phyloP scores from a whole-genome alignment of 768 basidiomycete species.

The Pleurotus djamor region DNA sequence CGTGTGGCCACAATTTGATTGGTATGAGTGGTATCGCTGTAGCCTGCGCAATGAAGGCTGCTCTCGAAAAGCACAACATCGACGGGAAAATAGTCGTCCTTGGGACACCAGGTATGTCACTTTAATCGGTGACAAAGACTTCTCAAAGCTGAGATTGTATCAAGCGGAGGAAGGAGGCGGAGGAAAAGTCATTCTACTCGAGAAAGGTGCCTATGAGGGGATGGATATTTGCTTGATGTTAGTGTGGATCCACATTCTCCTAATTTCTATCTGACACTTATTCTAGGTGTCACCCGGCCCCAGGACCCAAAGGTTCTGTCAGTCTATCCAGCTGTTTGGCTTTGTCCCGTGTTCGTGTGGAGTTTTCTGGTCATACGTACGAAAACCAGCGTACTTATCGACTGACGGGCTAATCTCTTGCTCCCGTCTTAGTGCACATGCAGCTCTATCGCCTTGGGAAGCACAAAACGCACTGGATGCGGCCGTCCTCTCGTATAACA shows the following conservation, averaged over 20 bases:
- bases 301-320: conserved; percentile 68
- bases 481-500: conserved; percentile 81
- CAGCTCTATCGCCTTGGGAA: conserved; percentile 68
- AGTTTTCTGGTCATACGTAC: conserved; percentile 75
- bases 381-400: conserved; percentile 9
- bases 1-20: conserved; percentile 84
- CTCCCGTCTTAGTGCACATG: conserved; percentile 56
- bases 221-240: conserved; percentile 82
- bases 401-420: background rate
- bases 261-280: background rate
- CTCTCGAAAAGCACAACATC: conserved; percentile 58
- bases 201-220: conserved; percentile 69
- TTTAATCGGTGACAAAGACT: background rate
- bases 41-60: conserved; percentile 65
- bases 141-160: background rate
- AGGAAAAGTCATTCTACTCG: conserved; percentile 70
- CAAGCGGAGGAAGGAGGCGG: conserved; percentile 80
- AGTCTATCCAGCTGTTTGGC: conserved; percentile 68
- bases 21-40: conserved; percentile 75
- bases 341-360: conserved; percentile 53
- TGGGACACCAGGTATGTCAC: conserved; percentile 67
- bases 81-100: conserved; percentile 68
- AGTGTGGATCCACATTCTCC: conserved; percentile 13
- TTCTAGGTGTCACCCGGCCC: conserved; percentile 77
- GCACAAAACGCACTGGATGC: conserved; percentile 84